These are phyloP conservation scores for Sonneratia alba DNA, from an alignment of 345 rosid species.

Conservation along the genomic window DNA sequence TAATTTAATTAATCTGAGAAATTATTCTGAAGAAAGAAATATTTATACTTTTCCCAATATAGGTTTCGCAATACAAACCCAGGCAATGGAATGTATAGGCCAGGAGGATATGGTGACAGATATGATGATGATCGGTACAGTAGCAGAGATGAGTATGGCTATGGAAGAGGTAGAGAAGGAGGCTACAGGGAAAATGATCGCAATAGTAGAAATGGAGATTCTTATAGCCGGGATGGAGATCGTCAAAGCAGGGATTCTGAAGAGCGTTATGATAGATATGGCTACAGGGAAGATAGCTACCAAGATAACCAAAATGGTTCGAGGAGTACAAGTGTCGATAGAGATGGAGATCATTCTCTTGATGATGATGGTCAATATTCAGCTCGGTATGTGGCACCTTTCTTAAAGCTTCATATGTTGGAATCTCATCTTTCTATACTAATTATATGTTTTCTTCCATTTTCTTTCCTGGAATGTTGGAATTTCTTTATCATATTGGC, in stretches of 20 bases:
- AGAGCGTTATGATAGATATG: slow-evolving; percentile 63
- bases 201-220: slow-evolving; percentile 66
- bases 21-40: neutral
- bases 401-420: neutral
- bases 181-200: slow-evolving; percentile 78
- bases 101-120: slow-evolving; percentile 31
- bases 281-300: slow-evolving; percentile 68
- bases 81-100: slow-evolving; percentile 63
- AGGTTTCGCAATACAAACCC: slow-evolving; percentile 56
- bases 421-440: neutral
- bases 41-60: neutral
- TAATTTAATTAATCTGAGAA: too few species aligned
- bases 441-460: neutral
- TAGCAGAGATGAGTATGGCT: slow-evolving; percentile 67
- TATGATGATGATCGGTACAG: slow-evolving; percentile 65
- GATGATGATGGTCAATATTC: slow-evolving; percentile 67
- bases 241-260: slow-evolving; percentile 55
- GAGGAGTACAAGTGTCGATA: slow-evolving; percentile 60
- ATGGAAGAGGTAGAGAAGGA: slow-evolving; percentile 74
- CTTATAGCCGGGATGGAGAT: slow-evolving; percentile 60
- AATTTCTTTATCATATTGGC: neutral
- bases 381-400: slow-evolving; percentile 37
- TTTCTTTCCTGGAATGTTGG: neutral
- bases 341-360: slow-evolving; percentile 35
- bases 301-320: slow-evolving; percentile 41